phyloP scores from a whole-genome alignment of 768 basidiomycete genomes.

The Lanmaoa pseudosensibilis region DNA sequence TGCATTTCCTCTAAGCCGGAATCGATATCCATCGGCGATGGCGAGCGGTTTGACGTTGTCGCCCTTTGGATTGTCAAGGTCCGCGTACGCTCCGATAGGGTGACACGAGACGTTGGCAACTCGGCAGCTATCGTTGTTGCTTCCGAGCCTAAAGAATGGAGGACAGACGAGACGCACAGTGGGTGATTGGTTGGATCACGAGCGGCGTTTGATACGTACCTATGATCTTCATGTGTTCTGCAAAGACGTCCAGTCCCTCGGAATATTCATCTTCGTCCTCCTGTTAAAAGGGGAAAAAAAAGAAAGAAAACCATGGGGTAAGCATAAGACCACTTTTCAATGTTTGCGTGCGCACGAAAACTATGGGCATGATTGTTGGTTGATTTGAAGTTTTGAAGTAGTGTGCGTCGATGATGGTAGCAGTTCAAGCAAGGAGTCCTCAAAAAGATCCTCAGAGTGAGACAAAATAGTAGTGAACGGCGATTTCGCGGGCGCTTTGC shows the following conservation, averaged over 20 bases:
- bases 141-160: conserved; percentile 9
- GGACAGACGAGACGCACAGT: not conserved
- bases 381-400: conserved; percentile 7
- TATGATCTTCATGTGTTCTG: conserved; percentile 6
- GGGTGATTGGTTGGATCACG: not conserved
- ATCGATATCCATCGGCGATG: conserved; percentile 28
- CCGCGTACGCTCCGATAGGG: conserved; percentile 24
- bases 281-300: conserved; percentile 7
- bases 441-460: not conserved
- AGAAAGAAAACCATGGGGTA: not conserved
- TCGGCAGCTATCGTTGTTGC: conserved; percentile 13
- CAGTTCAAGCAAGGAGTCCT: conserved; percentile 2
- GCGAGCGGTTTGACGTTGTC: conserved; percentile 7
- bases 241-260: conserved; percentile 17
- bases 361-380: conserved; percentile 11
- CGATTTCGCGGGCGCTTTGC: not conserved
- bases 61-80: conserved; percentile 14
- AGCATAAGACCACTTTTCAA: not conserved
- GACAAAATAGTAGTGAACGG: not conserved
- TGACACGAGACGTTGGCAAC: conserved; percentile 11
- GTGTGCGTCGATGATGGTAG: conserved; percentile 11
- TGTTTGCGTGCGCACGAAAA: conserved; percentile 22
- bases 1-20: conserved; percentile 10
- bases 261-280: conserved; percentile 27
- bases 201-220: conserved; percentile 18